Base-by-base conservation (phyloP, 768 basidiomycete species). In the Mycena crocata region DNA sequence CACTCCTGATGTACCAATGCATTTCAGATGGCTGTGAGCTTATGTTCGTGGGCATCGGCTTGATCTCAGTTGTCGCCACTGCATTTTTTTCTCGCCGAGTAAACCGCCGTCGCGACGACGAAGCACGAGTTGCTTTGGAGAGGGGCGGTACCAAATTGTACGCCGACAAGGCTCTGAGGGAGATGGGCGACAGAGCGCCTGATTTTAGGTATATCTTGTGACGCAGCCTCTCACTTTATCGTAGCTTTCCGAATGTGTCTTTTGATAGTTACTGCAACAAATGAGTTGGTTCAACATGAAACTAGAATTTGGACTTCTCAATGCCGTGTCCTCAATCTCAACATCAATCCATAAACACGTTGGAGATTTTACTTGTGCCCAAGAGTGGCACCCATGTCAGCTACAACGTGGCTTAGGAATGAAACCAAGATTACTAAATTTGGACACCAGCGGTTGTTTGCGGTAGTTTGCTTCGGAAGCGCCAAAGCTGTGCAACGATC, bases 11-110 rank as follows among this genome's bases (percentile, higher is more conserved):
- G 10, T 40, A 32, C 10, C 13, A 10, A n/a, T 15, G n/a, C 2
- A 2, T 2, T 3, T 23, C 35, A 90, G 90, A 91, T 69, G 88
- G 80, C 1, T 54, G 90, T 15, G 89, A 90, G 75, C 77, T 92
- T 23, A 88, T 89, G 87, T 90, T 91, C 64, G 83, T 90, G 19
- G 85, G 84, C 1, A 87, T 93, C 35, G 90, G 90, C 0, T 78
- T 90, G 68, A 79, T 90, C 9, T 72, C 76, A 17, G 70, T 87
- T 0, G 85, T 85, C 0, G 73, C 85, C 23, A 78, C 83, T 14
- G 81, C 85, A 3, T 46, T 89, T 5, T 42, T 76, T 5, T 91
- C 91, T 71, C 81, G 62, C 39, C 81, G 81, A 35, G 87, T 91
- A 74, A 92, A 92, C 72, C 73, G 74, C 21, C 75, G 77, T 57